phyloP scores from a whole-genome alignment of 2,329 filamentous ascomycete genomes.

The Talaromyces sp. region DNA sequence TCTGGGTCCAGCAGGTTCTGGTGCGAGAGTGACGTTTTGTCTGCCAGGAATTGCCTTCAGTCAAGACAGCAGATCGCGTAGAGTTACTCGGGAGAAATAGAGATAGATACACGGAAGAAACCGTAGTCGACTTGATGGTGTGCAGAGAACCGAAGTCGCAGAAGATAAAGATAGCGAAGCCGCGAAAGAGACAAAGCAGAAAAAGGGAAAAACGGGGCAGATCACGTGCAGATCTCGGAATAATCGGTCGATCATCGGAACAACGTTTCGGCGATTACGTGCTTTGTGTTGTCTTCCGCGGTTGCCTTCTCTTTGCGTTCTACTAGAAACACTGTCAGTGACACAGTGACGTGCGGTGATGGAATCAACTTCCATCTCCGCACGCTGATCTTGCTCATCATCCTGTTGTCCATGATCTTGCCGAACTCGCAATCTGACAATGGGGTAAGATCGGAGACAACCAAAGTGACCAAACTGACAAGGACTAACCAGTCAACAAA shows the following conservation, averaged over 20 bases:
- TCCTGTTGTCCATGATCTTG: not conserved
- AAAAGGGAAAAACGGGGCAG: not conserved
- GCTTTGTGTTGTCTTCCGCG: not conserved
- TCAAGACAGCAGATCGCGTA: too few species aligned
- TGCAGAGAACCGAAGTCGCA: not conserved
- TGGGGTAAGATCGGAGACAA: not conserved
- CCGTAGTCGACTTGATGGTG: not conserved
- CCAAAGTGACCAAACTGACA: not conserved
- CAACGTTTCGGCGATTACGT: conserved; percentile 3
- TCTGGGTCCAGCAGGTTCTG: not conserved
- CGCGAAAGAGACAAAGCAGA: not conserved
- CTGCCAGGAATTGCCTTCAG: too few species aligned
- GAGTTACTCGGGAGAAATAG: too few species aligned
- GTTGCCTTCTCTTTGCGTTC: not conserved
- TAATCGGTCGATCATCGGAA: conserved; percentile 4
- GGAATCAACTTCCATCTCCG: not conserved
- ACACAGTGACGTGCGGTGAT: not conserved
- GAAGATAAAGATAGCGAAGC: not conserved
- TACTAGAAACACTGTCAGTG: not conserved
- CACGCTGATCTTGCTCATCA: not conserved
- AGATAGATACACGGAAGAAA: not conserved
- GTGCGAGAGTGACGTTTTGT: not conserved
- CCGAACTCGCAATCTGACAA: not conserved
- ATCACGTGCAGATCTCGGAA: conserved; percentile 9
- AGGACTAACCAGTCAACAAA: not conserved